These are phyloP conservation scores for Syzygium aromaticum DNA, from an alignment of 345 rosid species.

Conservation along the genomic window DNA sequence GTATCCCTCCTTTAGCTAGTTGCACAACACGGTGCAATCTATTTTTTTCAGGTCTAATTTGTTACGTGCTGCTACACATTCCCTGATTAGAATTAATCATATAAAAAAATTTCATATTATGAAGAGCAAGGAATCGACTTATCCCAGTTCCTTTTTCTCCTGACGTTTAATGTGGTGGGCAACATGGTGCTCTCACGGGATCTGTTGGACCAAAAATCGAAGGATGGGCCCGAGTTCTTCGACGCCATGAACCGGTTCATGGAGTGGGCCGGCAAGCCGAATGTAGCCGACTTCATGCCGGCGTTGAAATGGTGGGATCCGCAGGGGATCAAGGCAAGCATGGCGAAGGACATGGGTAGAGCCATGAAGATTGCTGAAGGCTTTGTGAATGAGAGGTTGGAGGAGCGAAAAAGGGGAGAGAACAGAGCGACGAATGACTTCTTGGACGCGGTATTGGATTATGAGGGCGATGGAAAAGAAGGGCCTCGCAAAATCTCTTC, in stretches of 20 bases:
- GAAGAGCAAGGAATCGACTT: background rate
- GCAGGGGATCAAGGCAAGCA: slow-evolving; percentile 15
- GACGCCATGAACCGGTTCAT: background rate
- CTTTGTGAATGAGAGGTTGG: background rate
- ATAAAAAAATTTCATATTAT: background rate
- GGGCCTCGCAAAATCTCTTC: background rate
- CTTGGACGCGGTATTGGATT: background rate
- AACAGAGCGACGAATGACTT: background rate
- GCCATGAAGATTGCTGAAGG: background rate
- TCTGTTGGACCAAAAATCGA: background rate
- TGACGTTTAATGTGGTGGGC: background rate
- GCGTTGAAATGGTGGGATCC: slow-evolving; percentile 11
- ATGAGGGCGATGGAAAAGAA: background rate
- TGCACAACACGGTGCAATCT: background rate
- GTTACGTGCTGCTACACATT: background rate
- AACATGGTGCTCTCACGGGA: background rate
- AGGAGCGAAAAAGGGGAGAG: background rate
- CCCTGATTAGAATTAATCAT: background rate
- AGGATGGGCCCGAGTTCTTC: background rate
- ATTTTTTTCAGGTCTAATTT: background rate
- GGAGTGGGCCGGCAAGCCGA: background rate
- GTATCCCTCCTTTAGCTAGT: background rate
- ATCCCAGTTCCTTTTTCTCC: background rate
- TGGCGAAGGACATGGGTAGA: background rate
- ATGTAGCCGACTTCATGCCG: background rate